Evolutionary conservation across 345 rosid genomes (phyloP).

Genomic region (Eucalyptus brandiana): DNA sequence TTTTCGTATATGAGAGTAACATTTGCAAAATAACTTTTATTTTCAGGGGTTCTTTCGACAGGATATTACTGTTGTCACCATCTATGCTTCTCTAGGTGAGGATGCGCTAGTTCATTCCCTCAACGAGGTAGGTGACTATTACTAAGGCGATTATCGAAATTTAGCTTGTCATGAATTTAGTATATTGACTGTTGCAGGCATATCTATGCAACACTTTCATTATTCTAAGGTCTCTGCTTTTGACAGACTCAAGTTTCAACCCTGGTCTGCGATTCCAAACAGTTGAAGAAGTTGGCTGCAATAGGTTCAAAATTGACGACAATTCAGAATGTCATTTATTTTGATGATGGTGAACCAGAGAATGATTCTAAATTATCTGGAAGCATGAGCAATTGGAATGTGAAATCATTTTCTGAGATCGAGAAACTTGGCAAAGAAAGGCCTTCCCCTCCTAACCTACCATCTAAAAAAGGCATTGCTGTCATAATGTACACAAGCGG

Average conservation of each 20-base stretch:
- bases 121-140: conserved; percentile 48
- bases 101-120: conserved; percentile 79
- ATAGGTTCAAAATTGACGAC: conserved; percentile 39
- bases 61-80: conserved; percentile 61
- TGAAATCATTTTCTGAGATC: conserved; percentile 64
- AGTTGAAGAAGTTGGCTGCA: conserved; percentile 54
- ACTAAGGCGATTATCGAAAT: background rate
- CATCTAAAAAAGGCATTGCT: conserved; percentile 60
- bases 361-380: conserved; percentile 16
- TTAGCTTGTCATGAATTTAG: background rate
- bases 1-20: background rate
- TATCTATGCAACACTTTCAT: background rate
- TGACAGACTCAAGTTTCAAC: conserved; percentile 80
- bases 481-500: conserved; percentile 96
- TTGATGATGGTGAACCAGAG: conserved; percentile 43
- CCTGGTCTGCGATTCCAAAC: conserved; percentile 70
- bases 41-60: conserved; percentile 88
- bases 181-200: background rate
- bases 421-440: conserved; percentile 55
- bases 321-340: conserved; percentile 59
- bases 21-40: background rate
- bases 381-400: conserved; percentile 25
- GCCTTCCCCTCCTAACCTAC: conserved; percentile 43
- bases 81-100: conserved; percentile 89
- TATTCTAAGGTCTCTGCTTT: background rate